A percentile compares a stretch with the other conserved stretches of the same genome.
These are phyloP conservation scores for Corynespora cassiicola DNA, from an alignment of 2,329 filamentous ascomycete species.

Conservation along the genomic window DNA sequence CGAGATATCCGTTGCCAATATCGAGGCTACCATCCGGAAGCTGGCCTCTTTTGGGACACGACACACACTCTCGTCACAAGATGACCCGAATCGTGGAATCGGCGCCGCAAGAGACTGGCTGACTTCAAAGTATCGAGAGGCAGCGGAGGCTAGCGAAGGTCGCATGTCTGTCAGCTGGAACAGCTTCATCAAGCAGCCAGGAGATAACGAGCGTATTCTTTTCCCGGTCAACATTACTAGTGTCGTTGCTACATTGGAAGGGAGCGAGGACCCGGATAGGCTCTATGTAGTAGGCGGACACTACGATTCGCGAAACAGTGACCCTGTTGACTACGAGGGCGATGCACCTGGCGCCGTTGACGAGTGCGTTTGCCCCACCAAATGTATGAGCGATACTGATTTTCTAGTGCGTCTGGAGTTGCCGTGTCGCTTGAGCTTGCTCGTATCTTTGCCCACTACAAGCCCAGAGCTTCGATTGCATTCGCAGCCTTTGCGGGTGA, in stretches of 20 bases:
- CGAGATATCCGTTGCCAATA: constrained; percentile 47
- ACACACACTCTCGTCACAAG: constrained; percentile 60
- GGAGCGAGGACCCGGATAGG: constrained; percentile 54
- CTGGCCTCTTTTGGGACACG: constrained; percentile 62
- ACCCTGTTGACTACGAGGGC: constrained; percentile 55
- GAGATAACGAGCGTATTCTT: constrained; percentile 46
- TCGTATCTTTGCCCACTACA: constrained; percentile 54
- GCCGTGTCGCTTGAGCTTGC: constrained; percentile 59
- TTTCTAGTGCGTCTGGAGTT: constrained; percentile 19
- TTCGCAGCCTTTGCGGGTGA: constrained; percentile 63
- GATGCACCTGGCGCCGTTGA: constrained; percentile 63
- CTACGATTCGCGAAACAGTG: constrained; percentile 59
- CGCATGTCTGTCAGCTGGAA: constrained; percentile 56
- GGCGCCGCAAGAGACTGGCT: constrained; percentile 64
- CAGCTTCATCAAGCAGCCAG: constrained; percentile 55
- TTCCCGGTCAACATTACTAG: constrained; percentile 60
- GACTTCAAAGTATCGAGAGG: constrained; percentile 51
- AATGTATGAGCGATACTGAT: constrained; percentile 5
- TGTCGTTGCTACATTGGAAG: constrained; percentile 53
- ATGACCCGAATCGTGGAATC: constrained; percentile 56
- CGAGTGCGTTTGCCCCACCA: constrained; percentile 42
- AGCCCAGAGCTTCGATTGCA: constrained; percentile 57
- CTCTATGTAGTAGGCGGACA: constrained; percentile 61
- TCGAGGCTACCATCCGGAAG: constrained; percentile 57
- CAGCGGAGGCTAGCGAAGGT: constrained; percentile 54